Evolutionary conservation across 169 alveolate genomes (phyloP), one percentile per base, ranked within the genome.

Genomic region (Plasmodium adleri): DNA sequence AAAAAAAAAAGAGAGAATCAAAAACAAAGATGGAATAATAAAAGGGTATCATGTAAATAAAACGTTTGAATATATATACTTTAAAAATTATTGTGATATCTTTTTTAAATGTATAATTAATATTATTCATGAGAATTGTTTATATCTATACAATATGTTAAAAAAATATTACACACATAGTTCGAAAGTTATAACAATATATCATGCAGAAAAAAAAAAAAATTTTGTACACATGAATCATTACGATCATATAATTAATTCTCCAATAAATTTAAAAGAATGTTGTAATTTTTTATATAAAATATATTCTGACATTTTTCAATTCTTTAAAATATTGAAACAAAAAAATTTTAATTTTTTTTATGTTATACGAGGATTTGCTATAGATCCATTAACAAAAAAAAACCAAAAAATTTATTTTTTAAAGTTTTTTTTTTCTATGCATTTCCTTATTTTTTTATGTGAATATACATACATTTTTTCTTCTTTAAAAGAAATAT

Each of bases 401-500:
- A 63, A 22, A 52, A 45, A 59, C 47, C 68, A 83, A 70, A 28
- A 63, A 9, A 83, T 39, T 2, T 62, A 26, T 50, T 83, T 83
- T 68, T 83, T 83, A 62, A 83, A 67, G 20, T 83, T 56, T 15
- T 67, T 83, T 56, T 83, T 83, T 83, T 83, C 91, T 15, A 24
- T 62, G 9, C 4, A 83, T 68, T 83, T 83, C 63, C 72, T 47
- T 72, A 58, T 49, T 20, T 68, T 83, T 50, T 68, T 83, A 62
- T 83, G 71, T 83, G 91, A 83, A 49, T 64, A 83, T 62, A 83
- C 59, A 72, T 83, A 83, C 52, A 60, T 72, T 15, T 58, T 83
- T 49, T 83, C 52, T 49, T 39, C 70, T 7, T 62, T 83, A 13
- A 72, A 62, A 49, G 70, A 83, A 60, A 63, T 68, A 45, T 60